phyloP scores from a whole-genome alignment of 129 eudicot species.

The Helichrysum umbraculigerum region DNA sequence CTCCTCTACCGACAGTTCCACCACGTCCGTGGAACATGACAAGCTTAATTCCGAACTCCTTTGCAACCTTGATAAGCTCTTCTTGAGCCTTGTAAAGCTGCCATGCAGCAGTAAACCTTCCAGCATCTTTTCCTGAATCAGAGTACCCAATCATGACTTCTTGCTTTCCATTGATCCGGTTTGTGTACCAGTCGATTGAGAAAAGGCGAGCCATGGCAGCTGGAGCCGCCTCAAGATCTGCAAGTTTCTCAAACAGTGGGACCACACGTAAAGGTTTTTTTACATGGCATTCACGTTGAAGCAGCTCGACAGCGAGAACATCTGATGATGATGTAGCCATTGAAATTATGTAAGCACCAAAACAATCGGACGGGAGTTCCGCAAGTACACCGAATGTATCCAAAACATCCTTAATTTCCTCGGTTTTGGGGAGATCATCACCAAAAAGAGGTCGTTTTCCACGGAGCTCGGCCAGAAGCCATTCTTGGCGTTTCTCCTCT shows the following conservation, averaged over 20 bases:
- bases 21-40: constrained; percentile 99
- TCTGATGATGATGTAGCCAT: constrained; percentile 98
- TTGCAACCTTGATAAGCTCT: constrained; percentile 87
- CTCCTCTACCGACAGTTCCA: constrained; percentile 98
- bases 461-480: constrained; percentile 87
- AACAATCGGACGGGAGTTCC: constrained; percentile 95
- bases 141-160: constrained; percentile 99
- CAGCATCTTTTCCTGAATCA: constrained; percentile 97
- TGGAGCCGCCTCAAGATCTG: constrained; percentile 89
- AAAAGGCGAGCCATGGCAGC: constrained; percentile 94
- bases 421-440: constrained; percentile 87
- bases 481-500: constrained; percentile 81
- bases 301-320: constrained; percentile 95
- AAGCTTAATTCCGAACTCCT: constrained; percentile 76
- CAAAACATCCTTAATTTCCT: constrained; percentile 89
- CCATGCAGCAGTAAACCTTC: constrained; percentile 96
- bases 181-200: constrained; percentile 91
- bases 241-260: constrained; percentile 93
- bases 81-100: constrained; percentile 94
- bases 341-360: constrained; percentile 95
- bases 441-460: constrained; percentile 96
- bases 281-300: constrained; percentile 95
- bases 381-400: constrained; percentile 80
- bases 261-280: constrained; percentile 82
- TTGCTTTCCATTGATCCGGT: constrained; percentile 89